phyloP scores from a whole-genome alignment of 176 grass and related monocot genomes.

The Thalia dealbata region DNA sequence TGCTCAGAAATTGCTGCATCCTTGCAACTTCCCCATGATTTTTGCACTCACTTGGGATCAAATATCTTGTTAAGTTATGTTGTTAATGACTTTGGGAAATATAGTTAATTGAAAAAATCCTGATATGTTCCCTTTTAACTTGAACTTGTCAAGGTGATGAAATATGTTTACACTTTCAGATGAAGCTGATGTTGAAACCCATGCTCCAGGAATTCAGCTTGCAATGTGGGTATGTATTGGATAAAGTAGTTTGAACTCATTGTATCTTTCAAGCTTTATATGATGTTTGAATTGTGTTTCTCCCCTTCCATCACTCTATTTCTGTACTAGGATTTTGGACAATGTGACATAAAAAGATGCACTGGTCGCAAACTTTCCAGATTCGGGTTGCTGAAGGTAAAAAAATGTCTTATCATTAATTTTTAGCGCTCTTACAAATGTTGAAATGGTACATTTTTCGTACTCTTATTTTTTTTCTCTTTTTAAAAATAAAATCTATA shows the following conservation, averaged over 20 bases:
- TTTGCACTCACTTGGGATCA: too few relatives aligned
- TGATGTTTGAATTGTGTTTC: not conserved
- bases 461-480: too few relatives aligned
- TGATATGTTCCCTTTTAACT: not conserved
- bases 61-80: too few relatives aligned
- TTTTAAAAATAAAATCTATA: too few relatives aligned
- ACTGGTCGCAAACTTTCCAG: slow-evolving; percentile 93
- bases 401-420: not conserved
- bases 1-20: too few relatives aligned
- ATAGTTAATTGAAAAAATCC: not conserved
- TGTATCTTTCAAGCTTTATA: not conserved
- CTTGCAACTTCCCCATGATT: too few relatives aligned
- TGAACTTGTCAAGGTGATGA: slow-evolving; percentile 7
- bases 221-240: slow-evolving; percentile 88
- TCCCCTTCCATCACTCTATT: not conserved
- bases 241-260: not conserved
- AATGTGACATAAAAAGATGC: slow-evolving; percentile 85
- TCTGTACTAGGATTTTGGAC: slow-evolving; percentile 67
- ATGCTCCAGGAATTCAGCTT: slow-evolving; percentile 59
- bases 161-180: slow-evolving; percentile 31
- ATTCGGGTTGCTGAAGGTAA: slow-evolving; percentile 80
- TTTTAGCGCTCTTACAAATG: not conserved
- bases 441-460: not conserved
- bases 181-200: slow-evolving; percentile 34
- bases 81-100: too few relatives aligned